phyloP scores from a whole-genome alignment of 2,329 filamentous ascomycete genomes.

The Colletotrichum falcatum region DNA sequence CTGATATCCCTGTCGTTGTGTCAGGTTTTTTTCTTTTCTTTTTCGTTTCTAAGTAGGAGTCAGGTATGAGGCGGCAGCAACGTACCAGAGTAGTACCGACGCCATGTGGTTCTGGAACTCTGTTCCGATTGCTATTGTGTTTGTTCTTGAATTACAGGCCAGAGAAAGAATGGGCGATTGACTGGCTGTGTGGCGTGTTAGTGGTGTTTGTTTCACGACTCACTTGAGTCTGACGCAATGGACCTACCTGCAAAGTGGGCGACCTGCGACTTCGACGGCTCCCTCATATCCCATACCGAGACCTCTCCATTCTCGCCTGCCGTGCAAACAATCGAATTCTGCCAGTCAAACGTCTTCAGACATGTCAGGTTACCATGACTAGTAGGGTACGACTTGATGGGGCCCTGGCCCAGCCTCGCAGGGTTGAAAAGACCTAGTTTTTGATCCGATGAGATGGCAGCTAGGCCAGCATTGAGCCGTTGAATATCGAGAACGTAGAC shows the following conservation, averaged over 20 bases:
- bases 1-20: conserved; percentile 66
- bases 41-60: background rate
- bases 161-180: conserved; percentile 71
- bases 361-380: conserved; percentile 74
- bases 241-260: conserved; percentile 60
- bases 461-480: conserved; percentile 63
- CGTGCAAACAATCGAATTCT: conserved; percentile 70
- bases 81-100: conserved; percentile 71
- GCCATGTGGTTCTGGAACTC: conserved; percentile 75
- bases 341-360: conserved; percentile 66
- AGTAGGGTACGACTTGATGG: conserved; percentile 60
- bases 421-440: conserved; percentile 75
- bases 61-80: conserved; percentile 6
- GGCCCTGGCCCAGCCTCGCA: conserved; percentile 63
- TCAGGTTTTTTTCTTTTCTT: conserved; percentile 28
- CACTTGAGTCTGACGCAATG: background rate
- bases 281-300: conserved; percentile 73
- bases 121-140: conserved; percentile 77
- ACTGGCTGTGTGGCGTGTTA: conserved; percentile 52
- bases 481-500: conserved; percentile 71
- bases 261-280: conserved; percentile 53
- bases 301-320: conserved; percentile 79
- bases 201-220: conserved; percentile 36
- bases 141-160: conserved; percentile 67
- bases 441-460: conserved; percentile 77